Conservation (phyloP, 148 eudicot species). For the Diospyros lotus region DNA sequence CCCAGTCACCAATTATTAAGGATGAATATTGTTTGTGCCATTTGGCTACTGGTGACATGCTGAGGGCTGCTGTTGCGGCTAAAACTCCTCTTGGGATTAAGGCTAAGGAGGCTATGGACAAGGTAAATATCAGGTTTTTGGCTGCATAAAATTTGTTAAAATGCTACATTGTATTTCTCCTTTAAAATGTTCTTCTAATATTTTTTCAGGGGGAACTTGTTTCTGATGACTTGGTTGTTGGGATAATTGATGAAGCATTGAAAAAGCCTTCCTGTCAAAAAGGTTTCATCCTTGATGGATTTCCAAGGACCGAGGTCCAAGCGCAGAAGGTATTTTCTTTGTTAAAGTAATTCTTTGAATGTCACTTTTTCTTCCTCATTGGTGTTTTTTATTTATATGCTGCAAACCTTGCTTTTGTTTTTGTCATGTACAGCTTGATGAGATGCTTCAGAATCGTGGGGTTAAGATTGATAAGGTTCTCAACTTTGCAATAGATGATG, state of each 20-base stretch:
- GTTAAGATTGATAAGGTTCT: slow-evolving; percentile 67
- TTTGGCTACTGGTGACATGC: slow-evolving; percentile 97
- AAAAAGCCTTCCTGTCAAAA: slow-evolving; percentile 89
- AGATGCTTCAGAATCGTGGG: slow-evolving; percentile 77
- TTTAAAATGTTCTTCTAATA: background rate
- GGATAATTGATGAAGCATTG: slow-evolving; percentile 89
- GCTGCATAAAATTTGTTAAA: background rate
- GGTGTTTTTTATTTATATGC: background rate
- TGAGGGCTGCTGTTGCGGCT: slow-evolving; percentile 94
- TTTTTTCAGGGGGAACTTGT: slow-evolving; percentile 82
- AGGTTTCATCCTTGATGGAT: slow-evolving; percentile 97
- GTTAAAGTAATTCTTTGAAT: background rate
- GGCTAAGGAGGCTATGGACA: slow-evolving; percentile 95
- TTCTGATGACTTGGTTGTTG: slow-evolving; percentile 91
- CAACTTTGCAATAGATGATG: slow-evolving; percentile 74
- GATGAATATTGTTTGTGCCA: slow-evolving; percentile 97
- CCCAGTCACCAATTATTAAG: slow-evolving; percentile 91
- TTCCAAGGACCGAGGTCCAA: slow-evolving; percentile 95
- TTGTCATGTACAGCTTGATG: slow-evolving; percentile 50
- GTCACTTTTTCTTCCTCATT: background rate
- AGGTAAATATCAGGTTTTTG: slow-evolving; percentile 30
- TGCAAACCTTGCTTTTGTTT: background rate
- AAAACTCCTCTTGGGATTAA: slow-evolving; percentile 85
- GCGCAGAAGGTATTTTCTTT: slow-evolving; percentile 66
- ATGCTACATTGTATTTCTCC: background rate